Evolutionary conservation across 2,329 filamentous ascomycete genomes (phyloP), one percentile per base, ranked within the genome.

Genomic region (Botrytis sinoallii): DNA sequence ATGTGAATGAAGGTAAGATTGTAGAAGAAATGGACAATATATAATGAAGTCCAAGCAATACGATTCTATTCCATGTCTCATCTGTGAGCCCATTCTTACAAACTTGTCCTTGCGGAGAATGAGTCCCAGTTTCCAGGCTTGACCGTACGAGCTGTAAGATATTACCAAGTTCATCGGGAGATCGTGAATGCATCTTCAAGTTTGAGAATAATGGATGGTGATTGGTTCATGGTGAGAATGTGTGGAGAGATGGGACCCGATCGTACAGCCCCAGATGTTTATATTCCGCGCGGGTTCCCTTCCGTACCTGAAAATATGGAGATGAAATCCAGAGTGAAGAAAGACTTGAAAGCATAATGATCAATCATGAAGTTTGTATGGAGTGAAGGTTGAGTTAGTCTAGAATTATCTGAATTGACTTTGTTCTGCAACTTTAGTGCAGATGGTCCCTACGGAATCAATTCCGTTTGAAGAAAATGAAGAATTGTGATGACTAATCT

Each of bases 201-300:
- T 55, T 29, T 40, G 44, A 55, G 55, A 64, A 32, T 18, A 18
- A 22, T 2, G 42, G 18, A 7, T 42, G 32, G 22, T 55, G 69
- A 65, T 71, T 65, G 69, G 59, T 48, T n/a, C 29, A 48, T 4
- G 5, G 57, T 29, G 12, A 12, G 2, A 9, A 10, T 16, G 12
- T 38, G 68, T 60, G 48, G 22, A 16, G 25, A 40, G 22, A 29
- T 64, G 38, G 46, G 46, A 69, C 48, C 38, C 35, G 18, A 29
- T 42, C 35, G 29, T 29, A 29, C 14, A 48, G 32, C 35, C 35
- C 48, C 66, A 42, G 55, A 61, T 38, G 38, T 46, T 10, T 55
- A 32, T 22, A 70, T 70, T 70, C 67, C 67, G 67, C 67, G 67
- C 67, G 67, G 67, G 12, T 70, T 61, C 67, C 25, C 67, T 70